phyloP scores from a whole-genome alignment of 2,329 filamentous ascomycete species.

The Scolecobasidium constrictum region DNA sequence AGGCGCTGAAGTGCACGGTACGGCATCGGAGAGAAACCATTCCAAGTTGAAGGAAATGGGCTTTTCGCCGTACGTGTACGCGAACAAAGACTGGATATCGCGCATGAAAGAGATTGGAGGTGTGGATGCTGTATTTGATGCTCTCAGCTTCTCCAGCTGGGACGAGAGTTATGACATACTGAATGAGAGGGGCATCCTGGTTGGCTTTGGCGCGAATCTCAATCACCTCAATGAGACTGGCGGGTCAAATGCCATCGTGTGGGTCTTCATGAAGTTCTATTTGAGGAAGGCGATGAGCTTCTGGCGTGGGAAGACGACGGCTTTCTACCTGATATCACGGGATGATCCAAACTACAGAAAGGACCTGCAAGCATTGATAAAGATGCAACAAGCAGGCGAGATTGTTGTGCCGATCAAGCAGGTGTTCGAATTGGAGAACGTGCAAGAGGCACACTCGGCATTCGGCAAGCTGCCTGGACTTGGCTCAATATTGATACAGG shows the following conservation, averaged over 20 bases:
- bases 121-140: slow-evolving; percentile 37
- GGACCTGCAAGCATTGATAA: neutral
- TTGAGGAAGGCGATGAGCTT: too few relatives aligned
- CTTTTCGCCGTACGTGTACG: slow-evolving; percentile 35
- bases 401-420: neutral
- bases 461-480: neutral
- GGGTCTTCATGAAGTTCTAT: too few relatives aligned
- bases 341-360: neutral
- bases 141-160: slow-evolving; percentile 40
- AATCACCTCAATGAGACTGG: too few relatives aligned
- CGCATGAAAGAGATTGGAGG: slow-evolving; percentile 36
- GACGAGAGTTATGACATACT: slow-evolving; percentile 40
- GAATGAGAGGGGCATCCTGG: slow-evolving; percentile 23
- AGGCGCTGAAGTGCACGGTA: slow-evolving; percentile 40
- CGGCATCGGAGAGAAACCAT: slow-evolving; percentile 37
- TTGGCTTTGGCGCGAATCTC: slow-evolving; percentile 20
- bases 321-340: neutral
- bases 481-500: neutral
- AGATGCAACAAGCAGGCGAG: neutral
- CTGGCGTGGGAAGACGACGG: neutral
- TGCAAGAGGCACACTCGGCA: neutral
- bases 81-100: slow-evolving; percentile 38
- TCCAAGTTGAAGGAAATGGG: slow-evolving; percentile 26
- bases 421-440: neutral
- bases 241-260: too few relatives aligned